Evolutionary conservation across 495 filamentous ascomycete species (phyloP).

Genomic region (Penicillium longicatenatum): DNA sequence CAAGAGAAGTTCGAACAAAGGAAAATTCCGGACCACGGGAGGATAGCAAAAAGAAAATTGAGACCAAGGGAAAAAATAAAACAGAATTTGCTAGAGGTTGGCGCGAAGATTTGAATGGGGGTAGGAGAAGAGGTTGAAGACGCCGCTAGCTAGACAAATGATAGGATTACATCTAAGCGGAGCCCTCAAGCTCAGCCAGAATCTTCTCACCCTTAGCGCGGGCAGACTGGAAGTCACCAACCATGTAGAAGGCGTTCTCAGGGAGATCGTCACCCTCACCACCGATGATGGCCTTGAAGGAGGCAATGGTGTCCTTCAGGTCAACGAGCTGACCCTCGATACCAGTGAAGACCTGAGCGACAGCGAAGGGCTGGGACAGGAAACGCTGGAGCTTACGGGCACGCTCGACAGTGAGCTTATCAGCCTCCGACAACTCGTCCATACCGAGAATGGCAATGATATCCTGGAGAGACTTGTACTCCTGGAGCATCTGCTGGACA

Average conservation of each 20-base stretch:
- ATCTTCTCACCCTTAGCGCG: slow-evolving; percentile 99
- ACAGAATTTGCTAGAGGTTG: slow-evolving; percentile 23
- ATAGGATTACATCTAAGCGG: slow-evolving; percentile 57
- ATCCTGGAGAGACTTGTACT: slow-evolving; percentile 99
- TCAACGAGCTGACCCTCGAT: slow-evolving; percentile 97
- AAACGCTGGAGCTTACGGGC: slow-evolving; percentile 99
- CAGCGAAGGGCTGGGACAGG: slow-evolving; percentile 98
- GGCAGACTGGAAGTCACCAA: slow-evolving; percentile 91
- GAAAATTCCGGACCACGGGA: slow-evolving; percentile 32
- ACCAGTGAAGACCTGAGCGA: slow-evolving; percentile 98
- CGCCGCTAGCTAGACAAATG: slow-evolving; percentile 35
- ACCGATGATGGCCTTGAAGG: slow-evolving; percentile 96
- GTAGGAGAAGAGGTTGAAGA: slow-evolving; percentile 13
- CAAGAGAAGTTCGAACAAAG: slow-evolving; percentile 40
- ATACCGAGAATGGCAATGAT: slow-evolving; percentile 99
- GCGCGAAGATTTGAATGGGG: slow-evolving; percentile 19
- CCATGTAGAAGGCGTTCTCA: slow-evolving; percentile 97
- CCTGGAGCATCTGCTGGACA: slow-evolving; percentile 98
- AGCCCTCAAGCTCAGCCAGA: slow-evolving; percentile 87
- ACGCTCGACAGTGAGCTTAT: slow-evolving; percentile 99
- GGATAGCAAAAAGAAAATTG: slow-evolving; percentile 22
- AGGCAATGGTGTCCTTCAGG: slow-evolving; percentile 95
- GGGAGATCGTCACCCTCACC: slow-evolving; percentile 96
- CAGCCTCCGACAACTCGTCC: slow-evolving; percentile 98
- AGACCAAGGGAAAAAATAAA: slow-evolving; percentile 21